phyloP scores from a whole-genome alignment of 1,139 yeast species.

The Kluyveromyces marxianus region DNA sequence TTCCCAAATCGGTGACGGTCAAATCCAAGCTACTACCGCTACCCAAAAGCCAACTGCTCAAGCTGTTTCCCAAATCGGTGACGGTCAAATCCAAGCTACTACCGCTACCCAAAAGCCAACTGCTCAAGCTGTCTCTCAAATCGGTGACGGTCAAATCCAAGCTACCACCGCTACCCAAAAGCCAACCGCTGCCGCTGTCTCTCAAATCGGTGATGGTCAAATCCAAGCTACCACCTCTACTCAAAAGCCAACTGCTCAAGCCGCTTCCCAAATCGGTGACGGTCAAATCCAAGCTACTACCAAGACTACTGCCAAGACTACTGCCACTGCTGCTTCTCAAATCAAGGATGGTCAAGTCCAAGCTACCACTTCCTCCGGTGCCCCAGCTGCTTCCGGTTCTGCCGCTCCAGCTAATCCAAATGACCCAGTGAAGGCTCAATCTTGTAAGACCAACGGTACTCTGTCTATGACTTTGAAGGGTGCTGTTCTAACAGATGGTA shows the following conservation, averaged over 20 bases:
- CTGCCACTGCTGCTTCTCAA: constrained; percentile 36
- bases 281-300: constrained; percentile 59
- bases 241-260: constrained; percentile 34
- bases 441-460: constrained; percentile 46
- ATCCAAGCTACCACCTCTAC: constrained; percentile 33
- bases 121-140: constrained; percentile 38
- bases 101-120: constrained; percentile 27
- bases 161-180: constrained; percentile 33
- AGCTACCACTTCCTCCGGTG: constrained; percentile 25
- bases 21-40: constrained; percentile 39
- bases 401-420: constrained; percentile 25
- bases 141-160: constrained; percentile 55
- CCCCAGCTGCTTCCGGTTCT: constrained; percentile 31
- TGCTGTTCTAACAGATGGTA: constrained; percentile 49
- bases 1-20: constrained; percentile 51
- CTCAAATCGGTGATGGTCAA: constrained; percentile 48
- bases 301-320: constrained; percentile 33
- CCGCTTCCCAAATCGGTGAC: constrained; percentile 44
- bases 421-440: constrained; percentile 34
- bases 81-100: constrained; percentile 40
- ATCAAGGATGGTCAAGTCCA: constrained; percentile 44
- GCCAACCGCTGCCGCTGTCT: constrained; percentile 37
- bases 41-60: constrained; percentile 38
- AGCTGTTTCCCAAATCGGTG: constrained; percentile 45
- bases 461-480: constrained; percentile 48